A percentile compares a stretch with the other conserved stretches of the same genome.
These are phyloP conservation scores for Xylaria telfairii DNA, from an alignment of 495 filamentous ascomycete species.

Conservation along the genomic window DNA sequence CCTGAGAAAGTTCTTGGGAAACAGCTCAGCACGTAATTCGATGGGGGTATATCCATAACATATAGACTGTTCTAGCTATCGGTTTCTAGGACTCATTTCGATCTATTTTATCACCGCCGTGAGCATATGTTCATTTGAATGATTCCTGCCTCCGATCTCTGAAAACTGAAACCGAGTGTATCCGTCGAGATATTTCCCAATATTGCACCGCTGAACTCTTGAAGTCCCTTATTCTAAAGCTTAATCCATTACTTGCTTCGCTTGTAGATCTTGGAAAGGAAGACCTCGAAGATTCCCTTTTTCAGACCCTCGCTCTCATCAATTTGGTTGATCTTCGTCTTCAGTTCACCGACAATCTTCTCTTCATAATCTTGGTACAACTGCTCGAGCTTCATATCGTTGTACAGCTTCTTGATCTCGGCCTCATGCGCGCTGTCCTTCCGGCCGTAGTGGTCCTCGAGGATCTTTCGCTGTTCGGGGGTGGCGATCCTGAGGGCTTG, in stretches of 20 bases:
- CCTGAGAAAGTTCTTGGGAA: background rate
- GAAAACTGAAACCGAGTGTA: background rate
- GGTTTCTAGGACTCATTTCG: background rate
- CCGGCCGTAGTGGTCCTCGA: conserved; percentile 85
- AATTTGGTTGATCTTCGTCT: conserved; percentile 73
- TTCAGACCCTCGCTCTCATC: conserved; percentile 88
- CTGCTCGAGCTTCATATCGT: conserved; percentile 80
- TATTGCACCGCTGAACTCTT: background rate
- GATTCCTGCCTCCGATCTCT: background rate
- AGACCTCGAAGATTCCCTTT: conserved; percentile 86
- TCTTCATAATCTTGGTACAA: conserved; percentile 90
- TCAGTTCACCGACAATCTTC: conserved; percentile 74
- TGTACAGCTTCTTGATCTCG: conserved; percentile 84
- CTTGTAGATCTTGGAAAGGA: conserved; percentile 97
- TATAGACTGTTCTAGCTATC: background rate
- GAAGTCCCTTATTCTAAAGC: background rate
- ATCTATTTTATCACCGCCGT: background rate
- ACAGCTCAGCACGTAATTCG: background rate
- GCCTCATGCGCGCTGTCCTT: conserved; percentile 83
- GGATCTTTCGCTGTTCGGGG: conserved; percentile 79
- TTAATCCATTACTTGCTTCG: conserved; percentile 74
- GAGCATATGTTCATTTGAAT: background rate
- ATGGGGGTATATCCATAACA: conserved; percentile 14
- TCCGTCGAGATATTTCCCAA: background rate
- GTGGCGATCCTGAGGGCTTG: conserved; percentile 80